phyloP scores from a whole-genome alignment of 2,329 filamentous ascomycete genomes.

The Penicillium occitanis region DNA sequence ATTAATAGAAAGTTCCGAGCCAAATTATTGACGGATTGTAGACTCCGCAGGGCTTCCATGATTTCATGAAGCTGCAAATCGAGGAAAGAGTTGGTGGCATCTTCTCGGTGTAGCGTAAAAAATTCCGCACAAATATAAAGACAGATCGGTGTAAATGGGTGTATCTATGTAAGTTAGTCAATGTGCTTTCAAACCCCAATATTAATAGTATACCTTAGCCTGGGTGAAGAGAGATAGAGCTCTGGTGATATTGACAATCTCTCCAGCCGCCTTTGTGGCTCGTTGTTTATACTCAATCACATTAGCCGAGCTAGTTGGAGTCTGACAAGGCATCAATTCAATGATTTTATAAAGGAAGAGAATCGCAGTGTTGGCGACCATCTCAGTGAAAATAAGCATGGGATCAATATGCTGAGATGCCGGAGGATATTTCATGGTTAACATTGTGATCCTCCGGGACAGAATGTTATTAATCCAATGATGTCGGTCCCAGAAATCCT shows the following conservation, averaged over 20 bases:
- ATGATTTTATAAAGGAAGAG: slow-evolving; percentile 23
- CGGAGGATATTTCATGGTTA: slow-evolving; percentile 18
- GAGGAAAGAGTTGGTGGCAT: not conserved
- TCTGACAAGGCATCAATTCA: slow-evolving; percentile 8
- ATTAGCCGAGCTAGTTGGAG: not conserved
- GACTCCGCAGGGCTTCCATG: slow-evolving; percentile 12
- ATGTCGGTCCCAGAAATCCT: slow-evolving; percentile 24
- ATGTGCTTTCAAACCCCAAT: no score
- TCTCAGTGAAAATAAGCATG: slow-evolving; percentile 23
- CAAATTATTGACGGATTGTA: slow-evolving; percentile 18
- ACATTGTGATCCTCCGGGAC: slow-evolving; percentile 14
- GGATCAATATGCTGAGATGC: slow-evolving; percentile 14
- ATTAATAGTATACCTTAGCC: slow-evolving; percentile 14
- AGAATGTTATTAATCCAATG: slow-evolving; percentile 21
- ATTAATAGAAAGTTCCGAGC: slow-evolving; percentile 10
- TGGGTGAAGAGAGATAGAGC: slow-evolving; percentile 15
- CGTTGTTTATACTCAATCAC: slow-evolving; percentile 16
- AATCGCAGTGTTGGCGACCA: slow-evolving; percentile 21
- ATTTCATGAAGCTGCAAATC: slow-evolving; percentile 16
- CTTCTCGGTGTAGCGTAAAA: slow-evolving; percentile 3
- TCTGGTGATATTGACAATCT: slow-evolving; percentile 19
- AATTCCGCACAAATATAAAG: slow-evolving; percentile 22
- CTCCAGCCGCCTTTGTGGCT: slow-evolving; percentile 11
- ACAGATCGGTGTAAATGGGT: slow-evolving; percentile 20
- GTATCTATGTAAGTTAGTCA: slow-evolving; percentile 3